Conservation (phyloP, 371 early-diverging fungal species). For the Lichtheimia corymbifera region DNA sequence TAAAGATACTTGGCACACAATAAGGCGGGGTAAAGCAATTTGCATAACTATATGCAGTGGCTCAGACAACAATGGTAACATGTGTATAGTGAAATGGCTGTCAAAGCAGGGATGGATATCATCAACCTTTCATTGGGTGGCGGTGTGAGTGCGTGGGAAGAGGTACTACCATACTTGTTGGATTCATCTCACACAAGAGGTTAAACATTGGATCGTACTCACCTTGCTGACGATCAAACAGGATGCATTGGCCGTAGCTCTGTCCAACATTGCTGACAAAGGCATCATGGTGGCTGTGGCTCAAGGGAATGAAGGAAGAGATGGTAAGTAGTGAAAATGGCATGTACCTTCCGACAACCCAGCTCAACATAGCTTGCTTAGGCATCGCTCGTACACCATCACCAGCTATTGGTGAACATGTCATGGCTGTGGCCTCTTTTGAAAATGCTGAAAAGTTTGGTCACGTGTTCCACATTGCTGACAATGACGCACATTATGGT, state of each 20-base stretch:
- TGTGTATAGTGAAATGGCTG: slow-evolving; percentile 17
- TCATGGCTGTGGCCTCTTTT: slow-evolving; percentile 18
- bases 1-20: too few relatives aligned
- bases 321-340: slow-evolving; percentile 15
- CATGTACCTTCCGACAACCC: not conserved
- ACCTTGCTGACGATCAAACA: not conserved
- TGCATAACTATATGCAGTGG: not conserved
- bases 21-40: too few relatives aligned
- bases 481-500: not conserved
- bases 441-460: slow-evolving; percentile 15
- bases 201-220: not conserved
- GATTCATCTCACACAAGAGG: not conserved
- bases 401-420: slow-evolving; percentile 19
- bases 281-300: slow-evolving; percentile 25
- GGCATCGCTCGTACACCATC: slow-evolving; percentile 26
- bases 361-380: not conserved
- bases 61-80: not conserved
- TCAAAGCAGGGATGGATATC: slow-evolving; percentile 43
- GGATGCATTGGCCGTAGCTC: slow-evolving; percentile 22
- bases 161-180: slow-evolving; percentile 22
- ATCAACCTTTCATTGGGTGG: slow-evolving; percentile 31
- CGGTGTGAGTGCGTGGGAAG: slow-evolving; percentile 53
- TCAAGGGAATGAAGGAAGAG: slow-evolving; percentile 37
- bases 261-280: slow-evolving; percentile 19
- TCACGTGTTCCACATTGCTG: slow-evolving; percentile 6